A percentile compares a stretch with the other conserved stretches of the same genome.
These are phyloP conservation scores for Calonectria crousiana DNA, from an alignment of 2,329 filamentous ascomycete species.

Conservation along the genomic window DNA sequence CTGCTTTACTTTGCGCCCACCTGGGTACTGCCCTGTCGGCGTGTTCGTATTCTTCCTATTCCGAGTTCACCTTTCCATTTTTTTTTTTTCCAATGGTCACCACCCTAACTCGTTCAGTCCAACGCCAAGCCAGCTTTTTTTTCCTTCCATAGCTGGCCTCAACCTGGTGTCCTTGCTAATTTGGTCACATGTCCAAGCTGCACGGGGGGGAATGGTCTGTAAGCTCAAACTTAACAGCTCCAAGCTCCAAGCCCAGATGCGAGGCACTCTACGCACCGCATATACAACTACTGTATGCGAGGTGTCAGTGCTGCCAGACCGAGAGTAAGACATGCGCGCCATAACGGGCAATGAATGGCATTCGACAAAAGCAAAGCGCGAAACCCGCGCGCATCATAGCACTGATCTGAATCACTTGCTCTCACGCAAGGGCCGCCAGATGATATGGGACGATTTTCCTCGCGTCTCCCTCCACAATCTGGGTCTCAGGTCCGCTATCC, in stretches of 20 bases:
- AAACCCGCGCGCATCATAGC: conserved; percentile 4
- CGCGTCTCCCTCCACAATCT: conserved; percentile 17
- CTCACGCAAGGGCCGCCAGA: background rate
- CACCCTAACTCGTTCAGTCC: background rate
- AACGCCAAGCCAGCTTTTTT: background rate
- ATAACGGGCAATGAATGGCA: background rate
- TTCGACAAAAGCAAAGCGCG: background rate
- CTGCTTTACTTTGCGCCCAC: background rate
- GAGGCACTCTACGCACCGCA: background rate
- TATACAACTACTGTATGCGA: background rate
- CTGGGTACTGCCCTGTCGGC: conserved; percentile 1
- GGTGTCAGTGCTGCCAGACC: background rate
- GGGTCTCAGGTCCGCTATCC: conserved; percentile 12
- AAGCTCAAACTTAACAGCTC: conserved; percentile 5
- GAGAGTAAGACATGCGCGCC: background rate
- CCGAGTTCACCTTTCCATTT: conserved; percentile 1
- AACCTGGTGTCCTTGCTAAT: conserved; percentile 10
- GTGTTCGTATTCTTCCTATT: conserved; percentile 21
- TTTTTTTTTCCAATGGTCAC: background rate
- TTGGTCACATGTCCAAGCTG: conserved; percentile 1
- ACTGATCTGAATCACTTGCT: conserved; percentile 4
- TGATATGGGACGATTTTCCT: conserved; percentile 19
- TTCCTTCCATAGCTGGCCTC: background rate
- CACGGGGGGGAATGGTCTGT: background rate
- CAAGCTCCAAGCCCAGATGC: background rate